Evolutionary conservation across 2,329 filamentous ascomycete species (phyloP), one percentile per base, ranked within the genome.

Genomic region (Orbilia quercus): DNA sequence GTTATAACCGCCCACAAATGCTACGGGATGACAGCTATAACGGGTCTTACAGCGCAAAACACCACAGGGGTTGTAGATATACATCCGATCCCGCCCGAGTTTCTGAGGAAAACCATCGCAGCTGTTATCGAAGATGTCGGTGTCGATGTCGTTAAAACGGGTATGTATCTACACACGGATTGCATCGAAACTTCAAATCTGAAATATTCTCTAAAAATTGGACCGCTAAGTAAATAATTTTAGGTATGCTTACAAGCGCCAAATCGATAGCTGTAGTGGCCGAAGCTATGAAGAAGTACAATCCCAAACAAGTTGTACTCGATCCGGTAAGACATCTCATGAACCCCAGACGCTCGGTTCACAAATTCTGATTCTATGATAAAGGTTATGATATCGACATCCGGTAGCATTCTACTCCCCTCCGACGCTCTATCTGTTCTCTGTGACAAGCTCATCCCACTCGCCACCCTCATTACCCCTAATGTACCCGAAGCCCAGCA

Each of bases 11-110:
- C 91, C 16, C 92, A 98, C 85, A 89, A 90, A 71, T 95, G 91
- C 82, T 98, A 98, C 84, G 92, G 92, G 71, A 96, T 97, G 88
- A 97, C 94, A 55, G 92, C 93, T 20, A 97, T 94, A 7, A 96
- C 94, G 12, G 94, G 94, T 18, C 83, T 99, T 79, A 99, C 95
- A n/a, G 93, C 92, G 14, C 95, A 98, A 79, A 96, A 98, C 81
- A 99, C 95, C 0, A 84, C 86, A 59, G 92, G 92, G 2, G 92
- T 98, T 12, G 84, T 88, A 74, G 91, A 86, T 75, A 91, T 98
- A 57, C 91, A 96, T 79, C 83, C 90, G 64, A 87, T 91, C 6
- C 94, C 94, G 0, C 84, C 91, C 0, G 84, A 85, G 2, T 97
- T 98, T 80, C 87, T 97, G 22, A 84, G 84, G 76, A 91, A 91